Conservation (phyloP, 331 rosid genomes). For the Malus hybrid region DNA sequence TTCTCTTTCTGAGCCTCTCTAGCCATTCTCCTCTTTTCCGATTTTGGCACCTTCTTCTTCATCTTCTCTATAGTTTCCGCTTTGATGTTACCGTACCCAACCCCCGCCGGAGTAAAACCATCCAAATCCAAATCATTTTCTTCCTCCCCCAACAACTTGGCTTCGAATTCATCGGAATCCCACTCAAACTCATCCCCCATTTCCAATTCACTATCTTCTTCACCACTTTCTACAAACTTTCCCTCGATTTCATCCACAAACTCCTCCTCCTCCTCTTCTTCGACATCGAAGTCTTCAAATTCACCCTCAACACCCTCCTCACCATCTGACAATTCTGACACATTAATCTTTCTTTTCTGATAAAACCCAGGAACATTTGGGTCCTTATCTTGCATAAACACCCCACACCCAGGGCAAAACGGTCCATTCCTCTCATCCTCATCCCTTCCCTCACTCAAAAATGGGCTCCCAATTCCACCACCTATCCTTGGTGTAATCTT, state of each 20-base stretch:
- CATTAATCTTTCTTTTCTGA: slow-evolving; percentile 35
- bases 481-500: slow-evolving; percentile 26
- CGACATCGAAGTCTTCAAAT: slow-evolving; percentile 18
- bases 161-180: slow-evolving; percentile 83
- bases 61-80: slow-evolving; percentile 51
- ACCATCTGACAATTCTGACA: slow-evolving; percentile 19
- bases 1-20: slow-evolving; percentile 68
- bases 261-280: slow-evolving; percentile 23
- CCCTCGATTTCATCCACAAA: slow-evolving; percentile 21
- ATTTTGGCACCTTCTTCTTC: slow-evolving; percentile 67
- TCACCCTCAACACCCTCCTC: slow-evolving; percentile 25
- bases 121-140: slow-evolving; percentile 38
- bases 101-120: slow-evolving; percentile 72
- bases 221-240: slow-evolving; percentile 25
- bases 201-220: slow-evolving; percentile 18
- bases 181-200: slow-evolving; percentile 42
- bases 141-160: slow-evolving; percentile 44
- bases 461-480: slow-evolving; percentile 21
- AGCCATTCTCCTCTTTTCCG: slow-evolving; percentile 64
- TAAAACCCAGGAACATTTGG: slow-evolving; percentile 68
- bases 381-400: slow-evolving; percentile 77
- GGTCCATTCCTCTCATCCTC: slow-evolving; percentile 70
- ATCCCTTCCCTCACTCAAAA: slow-evolving; percentile 89
- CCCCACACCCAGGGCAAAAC: slow-evolving; percentile 95
- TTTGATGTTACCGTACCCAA: slow-evolving; percentile 78